A percentile compares a stretch with the other conserved stretches of the same genome.
Conservation (phyloP, 768 basidiomycete genomes). For the Chalciporus sphaerocephalus region DNA sequence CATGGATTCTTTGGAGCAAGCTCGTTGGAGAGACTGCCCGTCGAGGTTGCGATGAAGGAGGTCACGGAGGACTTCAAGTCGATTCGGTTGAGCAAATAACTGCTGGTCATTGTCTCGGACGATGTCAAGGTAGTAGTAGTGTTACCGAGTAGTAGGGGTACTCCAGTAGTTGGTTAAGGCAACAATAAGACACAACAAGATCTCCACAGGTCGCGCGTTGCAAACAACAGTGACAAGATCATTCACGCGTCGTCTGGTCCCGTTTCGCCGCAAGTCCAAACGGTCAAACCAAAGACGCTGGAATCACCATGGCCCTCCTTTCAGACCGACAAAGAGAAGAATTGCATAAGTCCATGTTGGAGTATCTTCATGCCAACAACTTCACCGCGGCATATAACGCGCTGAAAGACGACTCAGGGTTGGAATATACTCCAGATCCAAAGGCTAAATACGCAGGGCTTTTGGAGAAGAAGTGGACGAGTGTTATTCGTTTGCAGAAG, state of each 20-base stretch:
- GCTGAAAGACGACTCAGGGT: constrained; percentile 48
- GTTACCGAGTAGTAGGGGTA: background rate
- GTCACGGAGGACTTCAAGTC: constrained; percentile 21
- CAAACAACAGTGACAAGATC: constrained; percentile 13
- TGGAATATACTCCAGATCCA: constrained; percentile 75
- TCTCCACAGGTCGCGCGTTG: constrained; percentile 8
- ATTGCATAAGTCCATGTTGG: constrained; percentile 74
- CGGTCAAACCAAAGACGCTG: constrained; percentile 8
- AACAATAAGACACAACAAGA: constrained; percentile 34
- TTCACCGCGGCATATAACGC: constrained; percentile 60
- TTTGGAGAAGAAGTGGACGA: constrained; percentile 97
- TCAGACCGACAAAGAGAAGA: constrained; percentile 47
- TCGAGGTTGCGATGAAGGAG: constrained; percentile 21
- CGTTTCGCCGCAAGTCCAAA: constrained; percentile 2
- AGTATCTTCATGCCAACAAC: constrained; percentile 67
- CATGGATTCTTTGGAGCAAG: constrained; percentile 30
- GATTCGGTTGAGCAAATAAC: constrained; percentile 10
- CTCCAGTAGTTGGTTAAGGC: background rate
- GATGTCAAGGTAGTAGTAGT: background rate
- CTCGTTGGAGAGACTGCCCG: constrained; percentile 23
- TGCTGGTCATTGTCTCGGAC: background rate
- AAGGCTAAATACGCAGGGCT: constrained; percentile 83
- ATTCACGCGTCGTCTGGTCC: constrained; percentile 13
- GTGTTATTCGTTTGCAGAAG: constrained; percentile 92
- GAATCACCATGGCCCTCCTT: constrained; percentile 36